phyloP scores from a whole-genome alignment of 2,329 filamentous ascomycete species.

The Fusarium pininemorale region DNA sequence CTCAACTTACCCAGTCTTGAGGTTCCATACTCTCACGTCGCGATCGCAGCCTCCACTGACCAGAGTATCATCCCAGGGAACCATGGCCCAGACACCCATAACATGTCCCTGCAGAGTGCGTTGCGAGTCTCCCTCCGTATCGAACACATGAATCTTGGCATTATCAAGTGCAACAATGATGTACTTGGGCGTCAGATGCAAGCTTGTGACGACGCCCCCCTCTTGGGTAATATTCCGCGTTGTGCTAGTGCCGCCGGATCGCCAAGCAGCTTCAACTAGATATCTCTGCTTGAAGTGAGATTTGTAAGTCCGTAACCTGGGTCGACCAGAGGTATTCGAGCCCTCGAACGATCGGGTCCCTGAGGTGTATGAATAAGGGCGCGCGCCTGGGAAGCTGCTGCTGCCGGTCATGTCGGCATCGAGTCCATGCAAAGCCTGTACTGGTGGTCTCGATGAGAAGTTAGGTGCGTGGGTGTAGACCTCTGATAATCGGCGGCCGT shows the following conservation, averaged over 20 bases:
- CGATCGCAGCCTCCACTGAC: constrained; percentile 97
- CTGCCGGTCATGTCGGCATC: constrained; percentile 49
- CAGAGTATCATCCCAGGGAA: constrained; percentile 93
- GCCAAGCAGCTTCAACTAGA: constrained; percentile 96
- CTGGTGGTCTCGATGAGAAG: constrained; percentile 44
- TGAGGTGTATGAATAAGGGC: constrained; percentile 49
- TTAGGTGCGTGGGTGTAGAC: constrained; percentile 50
- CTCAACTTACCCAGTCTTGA: constrained; percentile 81
- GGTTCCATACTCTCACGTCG: constrained; percentile 96
- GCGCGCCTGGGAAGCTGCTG: constrained; percentile 57
- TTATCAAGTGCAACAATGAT: constrained; percentile 98
- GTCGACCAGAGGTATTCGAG: constrained; percentile 42
- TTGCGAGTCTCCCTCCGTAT: constrained; percentile 87
- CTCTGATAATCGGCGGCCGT: constrained; percentile 69
- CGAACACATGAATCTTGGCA: constrained; percentile 97
- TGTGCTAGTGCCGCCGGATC: constrained; percentile 85
- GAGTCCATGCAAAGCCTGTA: constrained; percentile 44
- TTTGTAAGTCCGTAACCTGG: constrained; percentile 84
- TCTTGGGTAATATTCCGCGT: constrained; percentile 93
- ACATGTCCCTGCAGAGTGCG: constrained; percentile 94
- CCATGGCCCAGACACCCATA: constrained; percentile 99
- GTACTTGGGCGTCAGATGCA: constrained; percentile 94
- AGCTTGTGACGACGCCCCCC: constrained; percentile 93
- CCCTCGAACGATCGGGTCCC: constrained; percentile 67
- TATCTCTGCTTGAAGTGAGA: constrained; percentile 98